phyloP scores from a whole-genome alignment of 106 monocot species.

The Dendrobium huoshanense region DNA sequence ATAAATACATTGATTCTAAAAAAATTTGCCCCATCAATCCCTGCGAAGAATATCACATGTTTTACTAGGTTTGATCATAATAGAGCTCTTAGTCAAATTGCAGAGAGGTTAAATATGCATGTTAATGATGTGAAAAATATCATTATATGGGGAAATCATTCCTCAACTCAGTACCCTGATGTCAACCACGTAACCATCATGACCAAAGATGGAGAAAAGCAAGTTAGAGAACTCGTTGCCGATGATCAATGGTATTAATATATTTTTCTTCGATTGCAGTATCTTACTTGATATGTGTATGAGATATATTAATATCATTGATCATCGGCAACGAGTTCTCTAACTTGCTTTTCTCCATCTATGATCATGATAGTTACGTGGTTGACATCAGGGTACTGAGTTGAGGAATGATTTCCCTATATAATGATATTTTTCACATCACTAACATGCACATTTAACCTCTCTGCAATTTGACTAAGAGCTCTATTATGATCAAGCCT shows the following conservation, averaged over 20 bases:
- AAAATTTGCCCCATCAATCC: slow-evolving; percentile 85
- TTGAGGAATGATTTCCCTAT: slow-evolving; percentile 66
- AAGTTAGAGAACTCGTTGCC: slow-evolving; percentile 36
- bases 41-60: slow-evolving; percentile 81
- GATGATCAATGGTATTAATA: slow-evolving; percentile 48
- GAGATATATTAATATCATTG: slow-evolving; percentile 23
- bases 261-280: too few relatives aligned
- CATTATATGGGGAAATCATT: slow-evolving; percentile 64
- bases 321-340: slow-evolving; percentile 37
- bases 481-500: slow-evolving; percentile 89
- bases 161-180: slow-evolving; percentile 59
- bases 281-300: too few relatives aligned
- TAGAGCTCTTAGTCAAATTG: slow-evolving; percentile 79
- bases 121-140: slow-evolving; percentile 62
- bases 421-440: slow-evolving; percentile 61
- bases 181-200: slow-evolving; percentile 49
- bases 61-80: slow-evolving; percentile 86
- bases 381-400: slow-evolving; percentile 57
- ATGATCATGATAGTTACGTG: slow-evolving; percentile 44
- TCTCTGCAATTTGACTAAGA: slow-evolving; percentile 73
- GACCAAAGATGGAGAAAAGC: slow-evolving; percentile 36
- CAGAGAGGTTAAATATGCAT: slow-evolving; percentile 56
- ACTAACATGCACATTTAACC: slow-evolving; percentile 53
- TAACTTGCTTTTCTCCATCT: slow-evolving; percentile 40
- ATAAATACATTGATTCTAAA: slow-evolving; percentile 82